Conservation (phyloP, 352 stramenopile species). For the Phytopythium litorale region DNA sequence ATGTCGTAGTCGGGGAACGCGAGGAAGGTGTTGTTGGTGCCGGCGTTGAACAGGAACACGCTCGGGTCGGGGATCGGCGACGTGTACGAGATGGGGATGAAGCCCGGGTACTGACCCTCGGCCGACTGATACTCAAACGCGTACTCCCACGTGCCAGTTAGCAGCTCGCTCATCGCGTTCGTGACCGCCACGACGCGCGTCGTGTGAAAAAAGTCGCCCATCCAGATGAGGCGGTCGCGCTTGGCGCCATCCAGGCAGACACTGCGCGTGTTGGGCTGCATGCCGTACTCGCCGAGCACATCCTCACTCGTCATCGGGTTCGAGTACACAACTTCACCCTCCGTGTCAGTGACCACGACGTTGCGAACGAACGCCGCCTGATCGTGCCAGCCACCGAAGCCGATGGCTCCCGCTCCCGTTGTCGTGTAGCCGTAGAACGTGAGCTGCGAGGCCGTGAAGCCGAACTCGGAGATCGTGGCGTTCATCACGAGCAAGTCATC, state of each 20-base stretch:
- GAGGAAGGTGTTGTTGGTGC: slow-evolving; percentile 9
- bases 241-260: slow-evolving; percentile 25
- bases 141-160: slow-evolving; percentile 23
- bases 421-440: slow-evolving; percentile 19
- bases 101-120: slow-evolving; percentile 16
- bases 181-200: slow-evolving; percentile 23
- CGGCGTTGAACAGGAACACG: slow-evolving; percentile 24
- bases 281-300: slow-evolving; percentile 19
- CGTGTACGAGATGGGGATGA: slow-evolving; percentile 22
- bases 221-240: slow-evolving; percentile 28
- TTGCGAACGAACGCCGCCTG: slow-evolving; percentile 20
- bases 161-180: slow-evolving; percentile 22
- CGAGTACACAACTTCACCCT: slow-evolving; percentile 15
- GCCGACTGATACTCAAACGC: slow-evolving; percentile 20
- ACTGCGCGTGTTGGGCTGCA: slow-evolving; percentile 19
- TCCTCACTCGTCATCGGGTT: slow-evolving; percentile 16
- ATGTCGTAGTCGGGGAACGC: slow-evolving; percentile 30
- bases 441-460: slow-evolving; percentile 9
- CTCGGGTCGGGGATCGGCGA: slow-evolving; percentile 22
- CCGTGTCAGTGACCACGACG: slow-evolving; percentile 12
- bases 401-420: slow-evolving; percentile 16
- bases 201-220: slow-evolving; percentile 30
- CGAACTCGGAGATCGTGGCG: slow-evolving; percentile 19
- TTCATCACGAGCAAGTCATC: slow-evolving; percentile 22
- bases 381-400: slow-evolving; percentile 24